phyloP scores from a whole-genome alignment of 2,329 filamentous ascomycete genomes.

The Aspergillus aculeatinus region DNA sequence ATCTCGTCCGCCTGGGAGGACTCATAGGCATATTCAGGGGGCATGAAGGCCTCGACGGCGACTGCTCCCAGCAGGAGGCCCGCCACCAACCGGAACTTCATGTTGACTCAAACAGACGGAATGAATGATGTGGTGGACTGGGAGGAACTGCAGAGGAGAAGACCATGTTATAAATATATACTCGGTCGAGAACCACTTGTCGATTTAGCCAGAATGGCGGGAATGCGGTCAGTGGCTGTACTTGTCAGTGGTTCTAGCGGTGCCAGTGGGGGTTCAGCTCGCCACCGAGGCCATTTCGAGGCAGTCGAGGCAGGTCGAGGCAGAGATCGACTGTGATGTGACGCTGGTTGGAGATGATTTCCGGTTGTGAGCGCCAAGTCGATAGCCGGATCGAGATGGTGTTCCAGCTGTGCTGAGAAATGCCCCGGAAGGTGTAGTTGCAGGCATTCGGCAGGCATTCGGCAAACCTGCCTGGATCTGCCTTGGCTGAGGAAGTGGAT shows the following conservation, averaged over 20 bases:
- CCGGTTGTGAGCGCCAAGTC: background rate
- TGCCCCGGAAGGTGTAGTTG: no score
- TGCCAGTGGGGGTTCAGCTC: background rate
- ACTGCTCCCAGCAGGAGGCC: constrained; percentile 13
- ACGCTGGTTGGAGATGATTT: background rate
- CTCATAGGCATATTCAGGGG: constrained; percentile 16
- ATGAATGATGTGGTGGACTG: background rate
- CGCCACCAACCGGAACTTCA: constrained; percentile 15
- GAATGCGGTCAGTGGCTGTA: background rate
- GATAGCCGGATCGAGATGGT: no score
- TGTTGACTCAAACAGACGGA: constrained; percentile 4
- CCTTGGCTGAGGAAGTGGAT: background rate
- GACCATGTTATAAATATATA: background rate
- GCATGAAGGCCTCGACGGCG: constrained; percentile 18
- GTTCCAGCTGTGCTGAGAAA: no score
- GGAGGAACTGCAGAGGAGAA: no score
- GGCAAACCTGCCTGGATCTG: background rate
- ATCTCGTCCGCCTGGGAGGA: background rate
- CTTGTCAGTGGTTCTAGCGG: no score
- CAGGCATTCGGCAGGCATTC: background rate
- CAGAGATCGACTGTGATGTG: background rate
- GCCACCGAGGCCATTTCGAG: background rate
- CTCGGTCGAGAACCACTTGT: no score
- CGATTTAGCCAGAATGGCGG: background rate
- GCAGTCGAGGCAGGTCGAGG: background rate